Base-by-base conservation (phyloP, 805 yeast species). In the Yarrowia sp. region DNA sequence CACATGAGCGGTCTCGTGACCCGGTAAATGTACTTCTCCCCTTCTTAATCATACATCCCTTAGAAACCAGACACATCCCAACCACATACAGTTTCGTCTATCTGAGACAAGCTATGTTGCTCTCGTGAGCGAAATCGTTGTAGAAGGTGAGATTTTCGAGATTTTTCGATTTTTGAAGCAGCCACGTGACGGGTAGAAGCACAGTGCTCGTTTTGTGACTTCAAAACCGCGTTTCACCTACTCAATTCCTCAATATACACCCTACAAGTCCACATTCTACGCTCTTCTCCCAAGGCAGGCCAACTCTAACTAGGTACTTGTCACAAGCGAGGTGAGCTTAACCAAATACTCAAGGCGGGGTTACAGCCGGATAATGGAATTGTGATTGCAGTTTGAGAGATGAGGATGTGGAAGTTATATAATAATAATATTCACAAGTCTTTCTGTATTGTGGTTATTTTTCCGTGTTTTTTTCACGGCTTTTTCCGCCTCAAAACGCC, bases 251-350 rank as follows among this genome's bases (percentile, higher is more conserved):
- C 13, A 10, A 15, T 30, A 15, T 9, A 10, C n/a, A 12, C 55
- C 10, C 20, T 39, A 4, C 53, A 30, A n/a, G 4, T 15, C 40
- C 55, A 24, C 39, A 33, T 52, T 52, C 56, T 19, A 52, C 30
- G 42, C 56, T 36, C 56, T 52, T 52, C 56, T 52, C 56, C 55
- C 56, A 52, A 44, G 56, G 56, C 42, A 52, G 56, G 15, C 53
- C 17, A 52, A 52, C 38, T 17, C 42, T 52, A 34, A 52, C 14
- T 36, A 19, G 9, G 17, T 52, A 52, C 56, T 52, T 52, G 56
- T 52, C 56, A 36, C 56, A 52, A 34, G 56, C 56, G 42, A 34
- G 42, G 6, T 4, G 9, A 52, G 58, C 43, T 52, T 52, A 52
- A 52, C 30, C 42, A 52, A 36, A 52, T 52, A 50, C 12, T 36